Evolutionary conservation across 1,284 basidiomycete species (phyloP).

Genomic region (Agaricales sp.): DNA sequence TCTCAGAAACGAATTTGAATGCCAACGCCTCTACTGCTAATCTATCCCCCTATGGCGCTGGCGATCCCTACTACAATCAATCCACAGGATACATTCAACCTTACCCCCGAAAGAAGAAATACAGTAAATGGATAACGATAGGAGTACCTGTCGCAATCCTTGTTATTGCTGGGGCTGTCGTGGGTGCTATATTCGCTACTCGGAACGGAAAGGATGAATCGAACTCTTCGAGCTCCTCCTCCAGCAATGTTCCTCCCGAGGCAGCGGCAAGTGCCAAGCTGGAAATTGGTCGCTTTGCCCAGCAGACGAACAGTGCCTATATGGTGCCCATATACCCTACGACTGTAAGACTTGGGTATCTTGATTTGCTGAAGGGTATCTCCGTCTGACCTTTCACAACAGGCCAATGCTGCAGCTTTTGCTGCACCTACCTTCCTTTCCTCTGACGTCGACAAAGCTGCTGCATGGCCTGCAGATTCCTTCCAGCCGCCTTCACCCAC

Average conservation of each 20-base stretch:
- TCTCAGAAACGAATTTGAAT: neutral
- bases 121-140: slow-evolving; percentile 42
- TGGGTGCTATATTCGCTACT: slow-evolving; percentile 60
- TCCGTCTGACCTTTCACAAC: slow-evolving; percentile 1
- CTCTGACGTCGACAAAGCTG: slow-evolving; percentile 26
- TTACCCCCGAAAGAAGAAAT: slow-evolving; percentile 22
- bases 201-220: slow-evolving; percentile 21
- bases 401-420: slow-evolving; percentile 79
- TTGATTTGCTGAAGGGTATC: neutral
- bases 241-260: slow-evolving; percentile 5
- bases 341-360: slow-evolving; percentile 44
- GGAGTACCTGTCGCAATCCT: slow-evolving; percentile 44
- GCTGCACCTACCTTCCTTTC: slow-evolving; percentile 62
- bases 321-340: slow-evolving; percentile 85
- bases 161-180: slow-evolving; percentile 51
- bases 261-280: slow-evolving; percentile 47
- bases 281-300: slow-evolving; percentile 56
- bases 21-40: neutral
- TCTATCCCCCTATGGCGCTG: slow-evolving; percentile 35
- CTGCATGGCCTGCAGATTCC: slow-evolving; percentile 70
- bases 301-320: slow-evolving; percentile 62
- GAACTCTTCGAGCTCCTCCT: slow-evolving; percentile 1
- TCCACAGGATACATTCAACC: slow-evolving; percentile 49
- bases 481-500: slow-evolving; percentile 54
- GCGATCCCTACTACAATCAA: slow-evolving; percentile 55